Conservation (phyloP, 352 stramenopile genomes). For the Thalassiosira ordinaria region DNA sequence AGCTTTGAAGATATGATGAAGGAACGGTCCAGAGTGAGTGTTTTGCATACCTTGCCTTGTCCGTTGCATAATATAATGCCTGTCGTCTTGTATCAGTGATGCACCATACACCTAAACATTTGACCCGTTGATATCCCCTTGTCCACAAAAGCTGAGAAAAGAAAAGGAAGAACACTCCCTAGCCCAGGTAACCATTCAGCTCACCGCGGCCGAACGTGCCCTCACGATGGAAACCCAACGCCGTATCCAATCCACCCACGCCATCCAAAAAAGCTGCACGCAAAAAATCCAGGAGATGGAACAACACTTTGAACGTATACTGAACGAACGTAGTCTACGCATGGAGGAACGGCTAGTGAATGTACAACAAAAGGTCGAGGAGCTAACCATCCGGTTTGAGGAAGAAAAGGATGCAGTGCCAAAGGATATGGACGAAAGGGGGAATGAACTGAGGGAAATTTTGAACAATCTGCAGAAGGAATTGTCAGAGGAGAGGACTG, state of each 20-base stretch:
- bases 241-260: conserved; percentile 94
- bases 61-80: neutral
- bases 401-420: conserved; percentile 91
- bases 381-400: conserved; percentile 88
- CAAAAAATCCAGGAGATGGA: conserved; percentile 90
- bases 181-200: conserved; percentile 92
- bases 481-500: conserved; percentile 89
- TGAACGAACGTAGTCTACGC: conserved; percentile 86
- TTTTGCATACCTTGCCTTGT: neutral
- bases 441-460: conserved; percentile 90
- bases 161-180: conserved; percentile 93
- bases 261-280: conserved; percentile 90
- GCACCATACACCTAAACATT: neutral
- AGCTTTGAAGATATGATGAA: conserved; percentile 77
- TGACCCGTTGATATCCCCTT: neutral
- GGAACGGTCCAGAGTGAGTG: conserved; percentile 66
- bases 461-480: conserved; percentile 90
- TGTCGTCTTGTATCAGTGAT: neutral
- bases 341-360: conserved; percentile 85
- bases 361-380: conserved; percentile 88
- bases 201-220: conserved; percentile 90
- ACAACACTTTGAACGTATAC: conserved; percentile 85
- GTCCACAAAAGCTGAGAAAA: conserved; percentile 72
- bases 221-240: conserved; percentile 93
- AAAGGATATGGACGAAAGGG: conserved; percentile 88